Conservation (phyloP, 257 asterid genomes). For the Lavandula angustifolia region DNA sequence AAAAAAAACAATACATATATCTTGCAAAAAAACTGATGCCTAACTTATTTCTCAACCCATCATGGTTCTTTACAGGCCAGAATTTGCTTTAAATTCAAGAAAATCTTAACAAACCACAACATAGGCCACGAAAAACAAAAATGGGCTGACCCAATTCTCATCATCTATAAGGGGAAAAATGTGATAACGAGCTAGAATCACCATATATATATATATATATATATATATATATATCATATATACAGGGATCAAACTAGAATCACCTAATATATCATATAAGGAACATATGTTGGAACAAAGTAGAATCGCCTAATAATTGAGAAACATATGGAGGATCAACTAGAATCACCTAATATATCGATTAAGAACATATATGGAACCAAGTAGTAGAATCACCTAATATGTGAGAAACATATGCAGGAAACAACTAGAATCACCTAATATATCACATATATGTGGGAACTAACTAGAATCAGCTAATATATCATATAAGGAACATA, state of each 20-base stretch:
- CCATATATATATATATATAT: background rate
- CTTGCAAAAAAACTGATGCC: constrained; percentile 2
- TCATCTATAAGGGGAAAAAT: background rate
- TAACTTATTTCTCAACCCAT: no score
- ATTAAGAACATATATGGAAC: no score
- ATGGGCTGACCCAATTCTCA: background rate
- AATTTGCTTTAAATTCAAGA: no score
- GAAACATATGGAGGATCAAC: no score
- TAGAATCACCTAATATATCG: no score
- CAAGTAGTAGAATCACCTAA: background rate
- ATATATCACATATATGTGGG: background rate
- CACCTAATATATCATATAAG: no score
- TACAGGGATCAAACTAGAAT: no score
- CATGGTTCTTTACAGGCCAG: no score
- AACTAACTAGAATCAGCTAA: background rate
- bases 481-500: background rate
- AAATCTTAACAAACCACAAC: background rate
- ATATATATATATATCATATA: no score
- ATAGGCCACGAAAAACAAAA: background rate
- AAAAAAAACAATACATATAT: background rate
- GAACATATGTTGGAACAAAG: no score
- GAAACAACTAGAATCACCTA: background rate
- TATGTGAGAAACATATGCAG: background rate
- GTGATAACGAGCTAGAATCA: background rate
- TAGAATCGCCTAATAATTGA: no score